A percentile compares a stretch with the other conserved stretches of the same genome.
These are phyloP conservation scores for Phytomonas sp. DNA, from an alignment of 208 protist species.

Conservation along the genomic window DNA sequence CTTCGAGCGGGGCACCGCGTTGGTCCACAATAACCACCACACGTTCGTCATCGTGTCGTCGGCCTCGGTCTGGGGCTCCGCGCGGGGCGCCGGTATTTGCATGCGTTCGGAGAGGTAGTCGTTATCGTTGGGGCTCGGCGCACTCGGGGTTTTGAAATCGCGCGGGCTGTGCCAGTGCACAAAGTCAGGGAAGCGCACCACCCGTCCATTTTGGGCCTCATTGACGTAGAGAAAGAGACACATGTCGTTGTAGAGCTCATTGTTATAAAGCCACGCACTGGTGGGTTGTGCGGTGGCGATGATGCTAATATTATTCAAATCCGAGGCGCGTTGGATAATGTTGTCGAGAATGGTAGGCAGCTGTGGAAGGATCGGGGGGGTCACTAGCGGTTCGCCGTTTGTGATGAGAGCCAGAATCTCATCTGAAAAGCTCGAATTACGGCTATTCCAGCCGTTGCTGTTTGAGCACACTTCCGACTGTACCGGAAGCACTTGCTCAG, in stretches of 20 bases:
- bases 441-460: neutral
- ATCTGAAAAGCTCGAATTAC: conserved; percentile 1
- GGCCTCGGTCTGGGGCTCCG: neutral
- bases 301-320: conserved; percentile 31
- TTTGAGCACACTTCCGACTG: neutral
- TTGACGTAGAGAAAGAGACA: conserved; percentile 80
- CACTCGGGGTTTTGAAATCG: conserved; percentile 38
- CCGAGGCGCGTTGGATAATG: conserved; percentile 40
- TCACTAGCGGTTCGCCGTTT: conserved; percentile 44
- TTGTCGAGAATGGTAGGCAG: conserved; percentile 50
- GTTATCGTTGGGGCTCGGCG: conserved; percentile 20
- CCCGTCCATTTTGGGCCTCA: conserved; percentile 42
- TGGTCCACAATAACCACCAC: conserved; percentile 66
- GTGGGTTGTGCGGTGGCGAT: conserved; percentile 23
- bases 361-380: conserved; percentile 44
- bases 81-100: conserved; percentile 17
- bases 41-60: conserved; percentile 22
- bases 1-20: conserved; percentile 42
- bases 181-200: conserved; percentile 84
- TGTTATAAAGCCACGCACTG: conserved; percentile 35
- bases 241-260: conserved; percentile 83
- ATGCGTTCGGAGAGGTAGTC: conserved; percentile 70
- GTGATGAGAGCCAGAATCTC: conserved; percentile 35
- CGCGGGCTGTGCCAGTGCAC: conserved; percentile 81
- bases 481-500: neutral